Conservation (phyloP, 768 basidiomycete species). For the Kwoniella mangroviensis region DNA sequence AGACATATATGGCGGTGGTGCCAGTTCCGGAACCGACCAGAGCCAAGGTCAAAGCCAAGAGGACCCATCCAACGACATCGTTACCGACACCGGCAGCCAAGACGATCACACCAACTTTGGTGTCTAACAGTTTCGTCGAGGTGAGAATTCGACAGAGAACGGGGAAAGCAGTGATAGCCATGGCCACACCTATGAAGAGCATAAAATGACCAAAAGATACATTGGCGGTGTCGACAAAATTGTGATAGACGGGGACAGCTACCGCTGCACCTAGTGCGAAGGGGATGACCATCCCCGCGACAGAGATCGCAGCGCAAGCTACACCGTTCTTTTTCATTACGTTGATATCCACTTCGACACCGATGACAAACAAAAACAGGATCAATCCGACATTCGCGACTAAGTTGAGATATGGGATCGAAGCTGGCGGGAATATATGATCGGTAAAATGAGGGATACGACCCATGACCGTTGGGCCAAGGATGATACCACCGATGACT, state of each 20-base stretch:
- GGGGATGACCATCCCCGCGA: conserved; percentile 73
- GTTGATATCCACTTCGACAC: conserved; percentile 77
- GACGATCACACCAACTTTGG: conserved; percentile 79
- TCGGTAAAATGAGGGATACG: conserved; percentile 78
- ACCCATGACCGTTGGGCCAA: conserved; percentile 78
- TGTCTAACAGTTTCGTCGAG: conserved; percentile 78
- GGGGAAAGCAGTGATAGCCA: conserved; percentile 71
- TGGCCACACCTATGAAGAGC: conserved; percentile 81
- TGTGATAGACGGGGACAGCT: conserved; percentile 72
- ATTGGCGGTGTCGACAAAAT: conserved; percentile 63
- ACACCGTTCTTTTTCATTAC: conserved; percentile 70
- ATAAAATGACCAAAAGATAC: conserved; percentile 80
- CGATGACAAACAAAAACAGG: conserved; percentile 73
- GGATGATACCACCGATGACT: conserved; percentile 84
- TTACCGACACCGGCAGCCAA: conserved; percentile 85
- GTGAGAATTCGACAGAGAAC: conserved; percentile 68
- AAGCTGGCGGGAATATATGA: conserved; percentile 76
- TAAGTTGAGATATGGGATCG: conserved; percentile 69
- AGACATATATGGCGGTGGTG: conserved; percentile 76
- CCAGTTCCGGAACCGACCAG: conserved; percentile 78
- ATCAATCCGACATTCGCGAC: conserved; percentile 71
- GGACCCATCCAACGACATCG: conserved; percentile 78
- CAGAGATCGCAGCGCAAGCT: conserved; percentile 66
- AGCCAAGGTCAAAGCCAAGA: conserved; percentile 81
- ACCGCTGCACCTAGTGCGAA: conserved; percentile 79